These are phyloP conservation scores for Panicum hallii DNA, from an alignment of 202 grass and related monocot genomes.

Conservation along the genomic window DNA sequence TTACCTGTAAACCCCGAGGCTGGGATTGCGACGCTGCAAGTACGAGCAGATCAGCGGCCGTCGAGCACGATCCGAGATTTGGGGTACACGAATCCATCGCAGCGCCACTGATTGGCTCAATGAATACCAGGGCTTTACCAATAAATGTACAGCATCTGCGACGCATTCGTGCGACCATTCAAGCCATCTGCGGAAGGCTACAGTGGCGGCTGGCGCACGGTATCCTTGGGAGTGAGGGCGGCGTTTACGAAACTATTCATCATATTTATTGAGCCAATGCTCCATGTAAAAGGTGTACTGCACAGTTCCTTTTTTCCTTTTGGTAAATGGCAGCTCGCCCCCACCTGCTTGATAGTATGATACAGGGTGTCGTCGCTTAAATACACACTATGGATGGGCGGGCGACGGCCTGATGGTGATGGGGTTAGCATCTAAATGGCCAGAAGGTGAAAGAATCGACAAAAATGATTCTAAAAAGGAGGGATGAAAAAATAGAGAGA, in stretches of 20 bases:
- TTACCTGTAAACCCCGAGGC: not conserved
- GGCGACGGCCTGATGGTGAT: conserved; percentile 13
- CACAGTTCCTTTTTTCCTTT: conserved; percentile 43
- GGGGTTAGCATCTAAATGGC: conserved; percentile 49
- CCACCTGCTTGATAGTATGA: conserved; percentile 18
- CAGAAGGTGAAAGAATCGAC: conserved; percentile 46
- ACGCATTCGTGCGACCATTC: conserved; percentile 5
- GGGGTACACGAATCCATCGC: no score
- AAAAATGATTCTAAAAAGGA: conserved; percentile 46
- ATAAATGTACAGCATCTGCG: not conserved
- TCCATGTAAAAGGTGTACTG: conserved; percentile 36
- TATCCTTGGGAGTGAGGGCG: not conserved
- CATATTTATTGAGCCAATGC: conserved; percentile 45
- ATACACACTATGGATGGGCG: conserved; percentile 47
- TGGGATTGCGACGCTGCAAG: not conserved
- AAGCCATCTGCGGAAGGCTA: conserved; percentile 25
- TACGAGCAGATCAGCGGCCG: not conserved
- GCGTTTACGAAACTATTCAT: conserved; percentile 10
- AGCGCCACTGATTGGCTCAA: not conserved
- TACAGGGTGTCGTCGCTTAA: conserved; percentile 37
- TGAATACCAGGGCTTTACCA: not conserved
- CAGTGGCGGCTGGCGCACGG: not conserved
- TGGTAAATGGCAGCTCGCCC: conserved; percentile 13
- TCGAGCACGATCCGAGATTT: no score
- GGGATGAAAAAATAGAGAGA: not conserved